Percentiles rank a stretch among this genome's conserved stretches.
These are phyloP conservation scores for Coemansia sp. DNA, from an alignment of 192 early-diverging fungal species.

Conservation along the genomic window DNA sequence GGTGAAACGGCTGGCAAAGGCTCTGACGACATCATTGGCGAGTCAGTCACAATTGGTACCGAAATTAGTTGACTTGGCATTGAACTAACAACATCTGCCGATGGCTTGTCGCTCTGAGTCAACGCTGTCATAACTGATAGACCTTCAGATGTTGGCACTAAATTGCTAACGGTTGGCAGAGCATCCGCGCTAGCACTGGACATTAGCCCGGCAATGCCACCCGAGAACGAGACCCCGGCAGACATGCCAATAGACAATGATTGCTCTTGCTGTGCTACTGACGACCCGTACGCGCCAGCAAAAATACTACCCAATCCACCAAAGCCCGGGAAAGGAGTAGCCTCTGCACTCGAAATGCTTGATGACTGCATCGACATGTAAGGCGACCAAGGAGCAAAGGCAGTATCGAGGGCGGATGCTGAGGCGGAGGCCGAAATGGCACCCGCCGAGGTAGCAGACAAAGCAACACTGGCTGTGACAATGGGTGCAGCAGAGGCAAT, in stretches of 20 bases:
- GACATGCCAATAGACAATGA: conserved; percentile 9
- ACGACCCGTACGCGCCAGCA: conserved; percentile 7
- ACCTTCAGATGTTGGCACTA: not conserved
- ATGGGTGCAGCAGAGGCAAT: not conserved
- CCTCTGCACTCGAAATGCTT: not conserved
- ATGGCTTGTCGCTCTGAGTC: not conserved
- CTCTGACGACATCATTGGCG: not conserved
- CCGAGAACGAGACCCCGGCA: not conserved
- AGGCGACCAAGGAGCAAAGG: conserved; percentile 10
- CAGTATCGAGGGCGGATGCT: not conserved
- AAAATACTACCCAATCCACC: not conserved
- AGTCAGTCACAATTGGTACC: not conserved
- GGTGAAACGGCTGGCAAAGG: not conserved
- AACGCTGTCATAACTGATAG: not conserved
- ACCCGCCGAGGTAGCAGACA: not conserved
- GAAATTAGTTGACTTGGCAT: not conserved
- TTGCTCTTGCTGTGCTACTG: conserved; percentile 17
- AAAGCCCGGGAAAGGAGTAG: not conserved
- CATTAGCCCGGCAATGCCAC: not conserved
- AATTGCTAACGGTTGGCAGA: not conserved
- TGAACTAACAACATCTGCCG: not conserved
- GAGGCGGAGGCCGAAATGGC: not conserved
- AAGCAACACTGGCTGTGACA: not conserved
- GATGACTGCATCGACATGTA: not conserved
- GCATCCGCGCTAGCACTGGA: not conserved